phyloP scores from a whole-genome alignment of 257 asterid species.

The Euphrasia confusa region DNA sequence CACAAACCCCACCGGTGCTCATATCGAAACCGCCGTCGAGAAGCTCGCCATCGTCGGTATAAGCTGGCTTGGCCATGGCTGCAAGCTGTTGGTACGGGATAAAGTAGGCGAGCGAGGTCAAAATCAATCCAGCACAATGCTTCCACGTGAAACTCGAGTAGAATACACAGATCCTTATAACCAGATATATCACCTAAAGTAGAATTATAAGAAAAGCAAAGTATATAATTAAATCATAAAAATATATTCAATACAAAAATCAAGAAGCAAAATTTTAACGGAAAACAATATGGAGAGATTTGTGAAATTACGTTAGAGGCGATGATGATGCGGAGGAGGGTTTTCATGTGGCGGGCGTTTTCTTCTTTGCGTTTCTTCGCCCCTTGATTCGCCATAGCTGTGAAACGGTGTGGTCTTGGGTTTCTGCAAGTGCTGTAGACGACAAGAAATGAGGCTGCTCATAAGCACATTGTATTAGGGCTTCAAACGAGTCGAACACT shows the following conservation, averaged over 20 bases:
- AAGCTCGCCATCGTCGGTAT: slow-evolving; percentile 63
- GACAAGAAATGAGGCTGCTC: too few species aligned
- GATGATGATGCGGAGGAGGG: slow-evolving; percentile 59
- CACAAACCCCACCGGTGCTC: slow-evolving; percentile 91
- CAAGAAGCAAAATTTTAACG: background rate
- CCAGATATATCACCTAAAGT: slow-evolving; percentile 55
- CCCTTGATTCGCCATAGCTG: slow-evolving; percentile 90
- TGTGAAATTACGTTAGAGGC: slow-evolving; percentile 52
- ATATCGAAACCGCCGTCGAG: slow-evolving; percentile 94
- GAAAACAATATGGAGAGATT: background rate
- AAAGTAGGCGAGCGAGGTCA: slow-evolving; percentile 69
- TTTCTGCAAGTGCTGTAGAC: background rate
- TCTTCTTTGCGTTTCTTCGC: slow-evolving; percentile 96
- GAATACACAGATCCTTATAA: slow-evolving; percentile 67
- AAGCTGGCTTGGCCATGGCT: slow-evolving; percentile 73
- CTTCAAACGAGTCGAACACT: too few species aligned
- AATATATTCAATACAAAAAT: slow-evolving; percentile 8
- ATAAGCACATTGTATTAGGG: too few species aligned
- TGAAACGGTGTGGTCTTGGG: slow-evolving; percentile 22
- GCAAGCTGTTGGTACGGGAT: slow-evolving; percentile 82
- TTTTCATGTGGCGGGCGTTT: slow-evolving; percentile 75
- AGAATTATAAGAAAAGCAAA: background rate
- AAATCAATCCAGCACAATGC: slow-evolving; percentile 58
- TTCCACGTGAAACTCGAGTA: slow-evolving; percentile 85
- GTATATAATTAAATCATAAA: background rate